These are phyloP conservation scores for Fusarium sp. DNA, from an alignment of 2,329 filamentous ascomycete genomes.

Conservation along the genomic window DNA sequence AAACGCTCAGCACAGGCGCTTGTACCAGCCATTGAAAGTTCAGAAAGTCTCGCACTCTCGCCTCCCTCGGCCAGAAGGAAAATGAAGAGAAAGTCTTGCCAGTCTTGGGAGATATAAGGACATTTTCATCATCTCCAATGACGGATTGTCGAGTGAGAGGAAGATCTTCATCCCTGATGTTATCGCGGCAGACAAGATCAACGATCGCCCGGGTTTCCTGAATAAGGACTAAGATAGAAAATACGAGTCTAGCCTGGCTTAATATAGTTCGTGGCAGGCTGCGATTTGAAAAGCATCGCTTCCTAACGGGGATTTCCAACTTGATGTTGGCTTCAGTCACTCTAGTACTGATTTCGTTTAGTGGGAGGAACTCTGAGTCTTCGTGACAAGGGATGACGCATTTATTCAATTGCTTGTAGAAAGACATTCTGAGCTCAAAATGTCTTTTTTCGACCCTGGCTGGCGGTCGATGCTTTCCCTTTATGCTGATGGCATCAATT, in stretches of 20 bases:
- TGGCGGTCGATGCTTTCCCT: too few species aligned
- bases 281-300: slow-evolving; percentile 2
- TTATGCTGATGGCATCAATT: fast-evolving
- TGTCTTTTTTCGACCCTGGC: background rate
- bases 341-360: background rate
- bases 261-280: background rate
- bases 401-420: slow-evolving; percentile 1
- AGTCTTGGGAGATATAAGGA: slow-evolving; percentile 4
- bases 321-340: background rate
- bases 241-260: slow-evolving; percentile 11
- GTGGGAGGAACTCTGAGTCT: background rate
- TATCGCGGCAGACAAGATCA: slow-evolving; percentile 4
- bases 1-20: slow-evolving; percentile 15
- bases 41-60: slow-evolving; percentile 15
- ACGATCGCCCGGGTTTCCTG: slow-evolving; percentile 3
- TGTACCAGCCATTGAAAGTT: slow-evolving; percentile 31
- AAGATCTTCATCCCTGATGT: slow-evolving; percentile 24
- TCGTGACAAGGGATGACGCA: background rate
- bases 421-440: background rate
- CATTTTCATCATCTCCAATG: background rate
- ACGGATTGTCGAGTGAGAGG: slow-evolving; percentile 7
- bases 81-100: slow-evolving; percentile 4
- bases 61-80: background rate
- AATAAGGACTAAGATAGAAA: slow-evolving; percentile 29
- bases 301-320: background rate